Percentiles rank a stretch among this genome's conserved stretches.
Conservation (phyloP, 164 flowering plant genomes). For the Berberis vulgaris region DNA sequence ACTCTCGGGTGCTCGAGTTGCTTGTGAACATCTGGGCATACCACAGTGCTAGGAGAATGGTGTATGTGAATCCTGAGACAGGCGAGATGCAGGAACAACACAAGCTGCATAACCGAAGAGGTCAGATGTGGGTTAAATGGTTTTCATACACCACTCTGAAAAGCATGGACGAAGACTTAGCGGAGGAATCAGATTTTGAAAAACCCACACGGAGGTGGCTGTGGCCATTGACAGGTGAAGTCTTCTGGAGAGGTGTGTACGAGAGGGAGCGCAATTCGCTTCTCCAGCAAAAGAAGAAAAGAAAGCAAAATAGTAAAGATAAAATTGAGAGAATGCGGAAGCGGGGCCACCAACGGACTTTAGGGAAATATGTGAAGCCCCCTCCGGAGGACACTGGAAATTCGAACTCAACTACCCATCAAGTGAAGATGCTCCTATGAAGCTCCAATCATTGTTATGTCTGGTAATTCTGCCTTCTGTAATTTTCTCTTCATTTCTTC, state of each 20-base stretch:
- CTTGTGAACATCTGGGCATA: constrained; percentile 94
- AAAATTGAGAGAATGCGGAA: constrained; percentile 50
- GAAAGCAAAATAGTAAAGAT: constrained; percentile 58
- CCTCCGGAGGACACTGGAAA: constrained; percentile 36
- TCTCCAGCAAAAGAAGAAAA: constrained; percentile 50
- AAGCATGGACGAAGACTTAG: constrained; percentile 94
- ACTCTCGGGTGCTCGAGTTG: constrained; percentile 86
- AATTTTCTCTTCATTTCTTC: not conserved
- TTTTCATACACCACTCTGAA: constrained; percentile 66
- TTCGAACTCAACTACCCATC: constrained; percentile 25
- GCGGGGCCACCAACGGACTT: constrained; percentile 47
- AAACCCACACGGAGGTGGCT: constrained; percentile 49
- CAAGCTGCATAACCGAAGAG: constrained; percentile 49
- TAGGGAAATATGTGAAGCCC: constrained; percentile 91
- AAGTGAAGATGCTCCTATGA: constrained; percentile 1
- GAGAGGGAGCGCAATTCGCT: constrained; percentile 65
- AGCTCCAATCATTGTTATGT: not conserved
- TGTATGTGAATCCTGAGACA: constrained; percentile 61
- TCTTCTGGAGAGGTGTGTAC: constrained; percentile 75
- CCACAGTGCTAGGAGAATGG: constrained; percentile 86
- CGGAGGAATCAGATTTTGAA: constrained; percentile 75
- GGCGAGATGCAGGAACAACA: constrained; percentile 87
- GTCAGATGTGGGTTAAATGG: constrained; percentile 91
- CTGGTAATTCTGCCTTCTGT: not conserved
- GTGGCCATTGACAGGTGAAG: constrained; percentile 96